Evolutionary conservation across 768 basidiomycete genomes (phyloP).

Genomic region (Saitozyma sp.): DNA sequence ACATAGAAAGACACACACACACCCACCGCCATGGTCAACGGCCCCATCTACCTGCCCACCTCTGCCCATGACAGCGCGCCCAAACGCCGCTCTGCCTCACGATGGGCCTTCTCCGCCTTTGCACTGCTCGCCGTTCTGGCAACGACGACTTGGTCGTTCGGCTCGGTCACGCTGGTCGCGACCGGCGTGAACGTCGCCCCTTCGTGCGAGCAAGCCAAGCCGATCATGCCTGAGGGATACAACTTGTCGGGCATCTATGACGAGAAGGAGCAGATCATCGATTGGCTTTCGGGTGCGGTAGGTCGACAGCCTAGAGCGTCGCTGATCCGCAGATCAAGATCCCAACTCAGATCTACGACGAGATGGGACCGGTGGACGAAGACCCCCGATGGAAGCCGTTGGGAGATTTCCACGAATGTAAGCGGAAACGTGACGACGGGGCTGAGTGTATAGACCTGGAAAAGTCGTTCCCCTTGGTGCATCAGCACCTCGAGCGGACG

Average conservation of each 20-base stretch:
- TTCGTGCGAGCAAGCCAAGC: slow-evolving; percentile 12
- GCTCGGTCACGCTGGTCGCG: slow-evolving; percentile 4
- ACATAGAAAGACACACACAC: not conserved
- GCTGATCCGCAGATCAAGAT: slow-evolving; percentile 29
- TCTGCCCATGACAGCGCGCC: slow-evolving; percentile 6
- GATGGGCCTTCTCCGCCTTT: slow-evolving; percentile 17
- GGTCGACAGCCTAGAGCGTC: not conserved
- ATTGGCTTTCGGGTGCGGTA: slow-evolving; percentile 36
- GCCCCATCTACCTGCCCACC: slow-evolving; percentile 20
- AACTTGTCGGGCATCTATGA: slow-evolving; percentile 19
- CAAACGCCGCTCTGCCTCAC: not conserved
- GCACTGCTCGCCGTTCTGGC: slow-evolving; percentile 16
- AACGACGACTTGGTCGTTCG: slow-evolving; percentile 2
- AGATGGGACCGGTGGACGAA: slow-evolving; percentile 44
- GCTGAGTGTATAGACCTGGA: slow-evolving; percentile 51
- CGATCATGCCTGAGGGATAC: slow-evolving; percentile 21
- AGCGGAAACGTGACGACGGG: slow-evolving; percentile 7
- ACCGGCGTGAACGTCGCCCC: slow-evolving; percentile 2
- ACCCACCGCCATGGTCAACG: slow-evolving; percentile 14
- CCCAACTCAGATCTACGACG: slow-evolving; percentile 44
- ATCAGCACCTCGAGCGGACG: slow-evolving; percentile 72
- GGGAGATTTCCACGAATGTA: slow-evolving; percentile 35
- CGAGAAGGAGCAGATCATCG: slow-evolving; percentile 39
- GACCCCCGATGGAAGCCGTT: slow-evolving; percentile 44
- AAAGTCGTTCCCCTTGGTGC: slow-evolving; percentile 20